Evolutionary conservation across 2,329 filamentous ascomycete species (phyloP).

Genomic region (Acephala macrosclerotiorum): DNA sequence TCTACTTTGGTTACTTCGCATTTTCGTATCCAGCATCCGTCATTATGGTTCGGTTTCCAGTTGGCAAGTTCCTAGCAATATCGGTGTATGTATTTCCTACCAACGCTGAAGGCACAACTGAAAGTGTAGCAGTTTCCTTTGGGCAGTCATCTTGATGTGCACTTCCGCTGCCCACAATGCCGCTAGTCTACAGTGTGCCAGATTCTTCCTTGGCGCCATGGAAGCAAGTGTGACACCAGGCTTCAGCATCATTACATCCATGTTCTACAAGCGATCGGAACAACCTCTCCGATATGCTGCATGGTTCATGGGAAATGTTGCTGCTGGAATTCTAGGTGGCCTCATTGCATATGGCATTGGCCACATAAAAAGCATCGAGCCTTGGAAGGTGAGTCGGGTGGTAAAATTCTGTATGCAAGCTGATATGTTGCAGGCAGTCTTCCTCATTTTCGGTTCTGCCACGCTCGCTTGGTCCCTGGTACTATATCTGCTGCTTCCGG

Average conservation of each 20-base stretch:
- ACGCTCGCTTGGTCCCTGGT: conserved; percentile 39
- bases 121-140: conserved; percentile 11
- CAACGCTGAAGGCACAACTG: neutral
- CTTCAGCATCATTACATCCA: conserved; percentile 45
- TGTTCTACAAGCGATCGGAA: conserved; percentile 50
- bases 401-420: no score
- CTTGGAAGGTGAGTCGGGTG: conserved; percentile 35
- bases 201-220: conserved; percentile 42
- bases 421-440: conserved; percentile 32
- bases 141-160: conserved; percentile 28
- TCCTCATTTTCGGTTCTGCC: conserved; percentile 46
- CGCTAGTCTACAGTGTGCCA: conserved; percentile 29
- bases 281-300: conserved; percentile 22
- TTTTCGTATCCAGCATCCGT: conserved; percentile 43
- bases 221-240: conserved; percentile 44
- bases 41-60: conserved; percentile 44
- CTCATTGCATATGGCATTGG: conserved; percentile 46
- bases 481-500: conserved; percentile 33
- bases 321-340: conserved; percentile 43
- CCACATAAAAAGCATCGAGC: conserved; percentile 32
- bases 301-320: conserved; percentile 39
- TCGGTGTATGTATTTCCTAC: conserved; percentile 16
- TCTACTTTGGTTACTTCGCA: conserved; percentile 44
- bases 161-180: conserved; percentile 31
- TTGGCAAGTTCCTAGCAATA: conserved; percentile 44